A percentile compares a stretch with the other conserved stretches of the same genome.
These are phyloP conservation scores for Magnolia kwangsiensis DNA, from an alignment of 164 flowering plant species.

Conservation along the genomic window DNA sequence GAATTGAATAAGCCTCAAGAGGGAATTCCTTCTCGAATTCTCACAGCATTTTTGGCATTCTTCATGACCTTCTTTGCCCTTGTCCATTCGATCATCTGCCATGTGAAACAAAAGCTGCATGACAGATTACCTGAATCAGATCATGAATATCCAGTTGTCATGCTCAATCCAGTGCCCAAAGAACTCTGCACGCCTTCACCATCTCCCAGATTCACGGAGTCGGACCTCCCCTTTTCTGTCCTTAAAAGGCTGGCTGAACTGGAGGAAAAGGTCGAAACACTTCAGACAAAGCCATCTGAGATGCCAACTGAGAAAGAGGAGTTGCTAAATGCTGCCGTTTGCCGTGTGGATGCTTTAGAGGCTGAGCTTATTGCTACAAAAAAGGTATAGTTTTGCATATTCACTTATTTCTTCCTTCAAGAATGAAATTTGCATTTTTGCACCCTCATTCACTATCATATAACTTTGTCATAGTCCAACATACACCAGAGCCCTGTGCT, in stretches of 20 bases:
- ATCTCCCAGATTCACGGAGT: constrained; percentile 34
- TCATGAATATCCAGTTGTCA: constrained; percentile 21
- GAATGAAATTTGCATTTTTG: not conserved
- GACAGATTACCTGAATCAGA: constrained; percentile 14
- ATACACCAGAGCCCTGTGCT: too few relatives aligned
- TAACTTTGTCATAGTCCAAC: not conserved
- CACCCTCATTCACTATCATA: not conserved
- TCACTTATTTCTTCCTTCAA: not conserved
- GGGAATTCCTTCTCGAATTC: constrained; percentile 32
- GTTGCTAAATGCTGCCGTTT: constrained; percentile 87
- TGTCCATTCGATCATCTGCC: constrained; percentile 32
- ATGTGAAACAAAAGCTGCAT: constrained; percentile 43
- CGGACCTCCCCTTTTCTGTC: constrained; percentile 43
- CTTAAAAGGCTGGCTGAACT: constrained; percentile 68
- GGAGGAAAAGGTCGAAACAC: constrained; percentile 69
- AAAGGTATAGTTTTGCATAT: constrained; percentile 40
- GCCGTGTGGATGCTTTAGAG: constrained; percentile 88
- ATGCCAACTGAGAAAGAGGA: constrained; percentile 95
- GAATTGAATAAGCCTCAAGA: constrained; percentile 34
- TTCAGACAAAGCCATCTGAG: constrained; percentile 67
- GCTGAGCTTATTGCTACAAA: constrained; percentile 91
- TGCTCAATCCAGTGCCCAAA: constrained; percentile 25
- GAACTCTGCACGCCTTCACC: constrained; percentile 61
- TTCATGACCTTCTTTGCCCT: constrained; percentile 46
- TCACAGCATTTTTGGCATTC: constrained; percentile 45